Percentiles rank a stretch among this genome's conserved stretches.
phyloP scores from a whole-genome alignment of 1,139 yeast genomes.

The Nakaseomyces delphensis region DNA sequence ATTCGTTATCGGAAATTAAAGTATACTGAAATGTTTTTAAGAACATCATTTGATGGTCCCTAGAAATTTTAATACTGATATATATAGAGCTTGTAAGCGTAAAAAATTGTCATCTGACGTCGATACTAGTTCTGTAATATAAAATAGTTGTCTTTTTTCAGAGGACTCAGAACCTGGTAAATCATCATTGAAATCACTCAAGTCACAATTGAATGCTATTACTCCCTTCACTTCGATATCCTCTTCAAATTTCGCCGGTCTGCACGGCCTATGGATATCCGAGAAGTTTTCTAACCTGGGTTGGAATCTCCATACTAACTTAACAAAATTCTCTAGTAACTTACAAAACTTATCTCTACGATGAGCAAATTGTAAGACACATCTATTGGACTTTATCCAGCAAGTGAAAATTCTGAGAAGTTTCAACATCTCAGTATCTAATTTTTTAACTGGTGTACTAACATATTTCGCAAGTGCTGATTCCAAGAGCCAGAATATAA shows the following conservation, averaged over 20 bases:
- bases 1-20: no score
- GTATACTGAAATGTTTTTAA: no score
- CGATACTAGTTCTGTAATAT: not conserved
- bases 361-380: constrained; percentile 34
- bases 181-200: constrained; percentile 54
- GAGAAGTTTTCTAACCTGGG: not conserved
- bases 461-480: not conserved
- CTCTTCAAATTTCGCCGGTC: constrained; percentile 49
- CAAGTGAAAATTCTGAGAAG: constrained; percentile 38
- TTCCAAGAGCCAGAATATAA: constrained; percentile 1
- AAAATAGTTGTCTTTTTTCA: not conserved
- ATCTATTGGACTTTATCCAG: constrained; percentile 43
- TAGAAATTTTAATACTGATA: constrained; percentile 29
- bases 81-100: constrained; percentile 34
- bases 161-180: not conserved
- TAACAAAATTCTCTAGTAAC: constrained; percentile 32
- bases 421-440: not conserved
- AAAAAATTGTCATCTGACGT: constrained; percentile 29
- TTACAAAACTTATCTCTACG: constrained; percentile 31
- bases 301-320: constrained; percentile 11
- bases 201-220: constrained; percentile 41
- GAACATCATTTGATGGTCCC: not conserved
- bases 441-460: not conserved
- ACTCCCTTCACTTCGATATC: constrained; percentile 55
- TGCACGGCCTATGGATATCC: constrained; percentile 29